A percentile compares a stretch with the other conserved stretches of the same genome.
Evolutionary conservation across 169 alveolate species (phyloP).

Genomic region (Cryptosporidium xiaoi): DNA sequence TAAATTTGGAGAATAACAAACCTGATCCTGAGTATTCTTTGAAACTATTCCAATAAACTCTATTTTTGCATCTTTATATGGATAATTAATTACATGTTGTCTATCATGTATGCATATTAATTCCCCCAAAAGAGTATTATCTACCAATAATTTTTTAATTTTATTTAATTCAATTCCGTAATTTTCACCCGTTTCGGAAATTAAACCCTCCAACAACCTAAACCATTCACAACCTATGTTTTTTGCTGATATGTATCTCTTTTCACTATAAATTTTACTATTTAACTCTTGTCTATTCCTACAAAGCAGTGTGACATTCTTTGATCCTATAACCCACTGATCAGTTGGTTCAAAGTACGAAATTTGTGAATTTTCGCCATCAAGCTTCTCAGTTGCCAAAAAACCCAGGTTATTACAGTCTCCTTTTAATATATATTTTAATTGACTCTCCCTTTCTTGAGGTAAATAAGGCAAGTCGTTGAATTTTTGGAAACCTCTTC

Average conservation of each 20-base stretch:
- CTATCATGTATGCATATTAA: conserved; percentile 11
- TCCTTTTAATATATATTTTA: background rate
- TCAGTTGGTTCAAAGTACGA: conserved; percentile 48
- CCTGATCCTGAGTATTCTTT: background rate
- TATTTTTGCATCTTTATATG: background rate
- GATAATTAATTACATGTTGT: conserved; percentile 53
- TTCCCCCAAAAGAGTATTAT: conserved; percentile 47
- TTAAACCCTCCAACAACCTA: conserved; percentile 9
- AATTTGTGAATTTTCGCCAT: conserved; percentile 66
- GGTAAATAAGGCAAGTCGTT: background rate
- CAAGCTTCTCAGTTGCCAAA: conserved; percentile 50
- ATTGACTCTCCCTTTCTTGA: background rate
- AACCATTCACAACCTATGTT: conserved; percentile 37
- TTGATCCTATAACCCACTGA: conserved; percentile 70
- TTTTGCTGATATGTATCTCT: conserved; percentile 33
- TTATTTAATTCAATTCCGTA: background rate
- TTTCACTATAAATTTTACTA: background rate
- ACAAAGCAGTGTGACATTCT: conserved; percentile 68
- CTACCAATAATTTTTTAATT: background rate
- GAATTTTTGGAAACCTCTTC: conserved; percentile 58
- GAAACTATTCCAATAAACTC: conserved; percentile 45
- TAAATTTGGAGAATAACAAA: conserved; percentile 6
- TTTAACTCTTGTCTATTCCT: conserved; percentile 6
- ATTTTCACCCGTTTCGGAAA: background rate
- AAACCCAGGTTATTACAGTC: background rate